Evolutionary conservation across 768 basidiomycete genomes (phyloP), one percentile per base, ranked within the genome.

Genomic region (Cyclocybe cylindracea): DNA sequence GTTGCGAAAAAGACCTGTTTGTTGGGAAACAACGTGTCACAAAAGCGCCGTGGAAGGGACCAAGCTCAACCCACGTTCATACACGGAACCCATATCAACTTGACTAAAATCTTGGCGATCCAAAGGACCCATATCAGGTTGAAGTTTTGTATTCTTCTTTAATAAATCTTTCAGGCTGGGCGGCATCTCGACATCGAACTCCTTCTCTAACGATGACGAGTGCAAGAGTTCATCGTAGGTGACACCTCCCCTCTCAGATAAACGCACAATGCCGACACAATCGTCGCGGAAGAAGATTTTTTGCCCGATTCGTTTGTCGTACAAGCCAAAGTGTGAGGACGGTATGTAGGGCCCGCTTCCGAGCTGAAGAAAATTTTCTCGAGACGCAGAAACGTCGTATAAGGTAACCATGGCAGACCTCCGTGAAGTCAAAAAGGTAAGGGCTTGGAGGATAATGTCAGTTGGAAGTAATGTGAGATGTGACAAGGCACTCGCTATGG

Each of bases 351-450:
- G 83, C 3, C 66, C 56, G 6, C 66, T 60, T 49, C 78, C 68
- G 47, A 78, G 61, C 38, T 78, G 78, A n/a, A 83, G 53, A 19
- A 80, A 72, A 14, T 61, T 57, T 19, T 73, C 75, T 11, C 67
- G 51, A 5, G 70, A 60, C 29, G 68, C 71, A 35, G 77, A 75
- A 18, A 87, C 78, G 60, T 88, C 84, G 55, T 91, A 91, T 3
- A 87, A 60, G 2, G 85, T 82, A 10, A 86, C 67, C 34, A 90
- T 61, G 11, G 71, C 69, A 55, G 85, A 88, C 49, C 70, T 77
- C 3, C 76, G 77, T 3, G 89, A 88, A 1, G 79, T 80, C 31
- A 91, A 64, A 29, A 87, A 63, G 0, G 85, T 84, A 5, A 80
- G 67, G 1, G 65, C 86, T 88, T 24, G 24, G 24, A 24, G 57